Evolutionary conservation across 2,329 filamentous ascomycete species (phyloP), one percentile per base, ranked within the genome.

Genomic region (Hymenoscyphus albidus): DNA sequence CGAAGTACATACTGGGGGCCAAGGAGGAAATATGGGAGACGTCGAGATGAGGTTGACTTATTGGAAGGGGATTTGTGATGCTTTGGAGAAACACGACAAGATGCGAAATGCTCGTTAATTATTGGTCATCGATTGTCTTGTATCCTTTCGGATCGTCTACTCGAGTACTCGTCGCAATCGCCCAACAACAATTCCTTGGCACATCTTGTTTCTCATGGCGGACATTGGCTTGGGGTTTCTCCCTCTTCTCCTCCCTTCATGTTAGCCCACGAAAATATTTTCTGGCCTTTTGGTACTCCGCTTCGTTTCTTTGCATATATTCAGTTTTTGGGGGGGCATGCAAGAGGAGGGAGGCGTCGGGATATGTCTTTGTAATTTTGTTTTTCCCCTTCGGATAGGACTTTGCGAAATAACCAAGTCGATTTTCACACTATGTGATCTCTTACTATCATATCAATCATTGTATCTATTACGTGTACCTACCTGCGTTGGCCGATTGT

Each of bases 1-100:
- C 58, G 31, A 62, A 65, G 60, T 65, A 65, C 60, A 65, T 65
- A 65, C 42, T 62, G 6, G 18, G 18, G 18, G 12, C 35, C 7
- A 13, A 16, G 5, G 44, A n/a, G 44, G 44, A 12, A 22, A 51
- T 51, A 9, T 18, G 22, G 22, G 44, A 51, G 44, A 51, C 7
- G 44, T 51, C 22, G n/a, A 51, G 35, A 51, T 44, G 44, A 35
- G n/a, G 14, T 48, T 51, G 44, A 51, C 12, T 10, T 35, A 10
- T 10, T 10, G 35, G 35, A 22, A 18, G 18, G 16, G 44, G n/a
- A n/a, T 51, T 22, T 10, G 1, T 4, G 5, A 2, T 51, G 22
- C n/a, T 16, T 51, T 51, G 44, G n/a, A 18, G 44, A 18, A 18
- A 51, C 9, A 27, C 44, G 44, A 27, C 44, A 16, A 27, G 1